phyloP scores from a whole-genome alignment of 2,329 filamentous ascomycete genomes.

The Corynespora cassiicola region DNA sequence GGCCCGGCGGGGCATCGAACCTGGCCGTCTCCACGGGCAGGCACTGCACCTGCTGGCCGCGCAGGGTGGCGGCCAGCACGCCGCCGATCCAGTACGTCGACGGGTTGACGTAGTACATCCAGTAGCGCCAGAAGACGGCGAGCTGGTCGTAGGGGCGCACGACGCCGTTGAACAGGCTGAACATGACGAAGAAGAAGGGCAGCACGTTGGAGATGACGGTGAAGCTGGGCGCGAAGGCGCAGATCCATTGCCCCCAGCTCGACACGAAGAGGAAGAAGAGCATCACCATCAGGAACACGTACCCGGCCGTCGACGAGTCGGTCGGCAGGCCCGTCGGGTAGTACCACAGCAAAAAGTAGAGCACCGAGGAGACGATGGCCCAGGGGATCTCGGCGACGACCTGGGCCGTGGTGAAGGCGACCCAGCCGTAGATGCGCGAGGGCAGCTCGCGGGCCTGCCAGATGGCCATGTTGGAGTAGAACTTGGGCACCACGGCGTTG shows the following conservation, averaged over 20 bases:
- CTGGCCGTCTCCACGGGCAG: conserved; percentile 63
- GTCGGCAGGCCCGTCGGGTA: conserved; percentile 74
- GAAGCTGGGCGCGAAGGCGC: conserved; percentile 79
- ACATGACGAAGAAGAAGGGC: conserved; percentile 83
- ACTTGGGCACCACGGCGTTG: conserved; percentile 78
- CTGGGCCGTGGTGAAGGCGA: conserved; percentile 77
- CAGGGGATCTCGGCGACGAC: conserved; percentile 76
- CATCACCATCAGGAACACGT: conserved; percentile 79
- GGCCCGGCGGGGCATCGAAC: conserved; percentile 70
- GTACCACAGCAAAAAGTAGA: conserved; percentile 82
- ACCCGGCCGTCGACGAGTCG: conserved; percentile 70
- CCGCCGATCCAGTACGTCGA: conserved; percentile 76
- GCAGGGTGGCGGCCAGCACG: conserved; percentile 69
- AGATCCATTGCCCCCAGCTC: conserved; percentile 84
- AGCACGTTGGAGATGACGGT: conserved; percentile 76
- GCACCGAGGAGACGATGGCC: conserved; percentile 66
- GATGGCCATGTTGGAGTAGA: conserved; percentile 73
- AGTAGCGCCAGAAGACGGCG: conserved; percentile 73
- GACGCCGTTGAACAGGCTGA: conserved; percentile 78
- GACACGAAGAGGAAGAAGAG: conserved; percentile 79
- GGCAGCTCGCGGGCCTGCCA: conserved; percentile 79
- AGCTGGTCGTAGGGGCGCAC: conserved; percentile 71
- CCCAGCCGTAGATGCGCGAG: conserved; percentile 77
- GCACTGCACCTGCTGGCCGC: conserved; percentile 54
- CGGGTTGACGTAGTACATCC: conserved; percentile 72